Evolutionary conservation across 495 filamentous ascomycete genomes (phyloP), one percentile per base, ranked within the genome.

Genomic region (Aspergillus asperescens): DNA sequence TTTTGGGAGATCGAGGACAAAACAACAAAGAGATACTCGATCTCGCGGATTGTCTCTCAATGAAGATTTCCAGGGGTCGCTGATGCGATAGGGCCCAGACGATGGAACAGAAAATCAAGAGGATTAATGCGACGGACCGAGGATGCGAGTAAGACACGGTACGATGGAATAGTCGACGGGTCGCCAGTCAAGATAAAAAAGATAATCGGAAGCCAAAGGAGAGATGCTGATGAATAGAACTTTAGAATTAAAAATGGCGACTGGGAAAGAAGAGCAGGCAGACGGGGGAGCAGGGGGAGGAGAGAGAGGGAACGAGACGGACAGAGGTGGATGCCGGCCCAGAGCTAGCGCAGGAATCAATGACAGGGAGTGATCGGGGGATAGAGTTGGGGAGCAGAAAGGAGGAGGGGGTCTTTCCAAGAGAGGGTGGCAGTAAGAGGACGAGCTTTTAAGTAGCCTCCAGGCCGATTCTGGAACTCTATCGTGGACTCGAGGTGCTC

Each of bases 91-190:
- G 40, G 35, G 32, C 31, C 35, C 42, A 44, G 43, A 34, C 23
- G 25, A 35, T 35, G 42, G 23, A 29, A 43, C 52, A 53, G 35
- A 52, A 56, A 52, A 37, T 43, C 51, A n/a, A n/a, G 49, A 55
- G 23, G 37, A 45, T 15, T 41, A 56, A 57, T 62, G 60, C 60
- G 56, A 57, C 51, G 51, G 54, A 59, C 52, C 45, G 54, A 59
- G 54, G 51, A 50, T 37, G 48, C 35, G 55, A 57, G 42, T 27
- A 52, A 50, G 50, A 59, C 47, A 62, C 40, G 52, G 49, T 53
- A 59, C 44, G 41, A 52, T 50, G 31, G n/a, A 27, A 54, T 40
- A 41, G 5, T 10, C 18, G 18, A 35, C 3, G 22, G 32, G 23
- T 31, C 37, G 45, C 54, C 43, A 23, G 48, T 7, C 31, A 34